Percentiles rank a stretch among this genome's conserved stretches.
Conservation (phyloP, 2,329 filamentous ascomycete species). For the Arachnomyces sp. region DNA sequence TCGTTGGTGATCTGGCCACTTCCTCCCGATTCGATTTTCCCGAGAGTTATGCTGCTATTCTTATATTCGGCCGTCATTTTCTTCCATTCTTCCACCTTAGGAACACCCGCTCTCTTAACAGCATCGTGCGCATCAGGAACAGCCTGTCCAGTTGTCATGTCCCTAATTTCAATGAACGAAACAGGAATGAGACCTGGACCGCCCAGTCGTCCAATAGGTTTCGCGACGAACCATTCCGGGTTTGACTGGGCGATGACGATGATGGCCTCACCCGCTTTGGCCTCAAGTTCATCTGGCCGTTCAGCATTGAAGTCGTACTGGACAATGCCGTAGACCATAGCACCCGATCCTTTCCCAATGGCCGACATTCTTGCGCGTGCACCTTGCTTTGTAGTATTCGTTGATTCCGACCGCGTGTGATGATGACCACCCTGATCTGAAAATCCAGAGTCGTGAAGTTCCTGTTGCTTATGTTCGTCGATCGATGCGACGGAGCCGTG, state of each 20-base stretch:
- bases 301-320: slow-evolving; percentile 96
- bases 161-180: slow-evolving; percentile 90
- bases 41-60: slow-evolving; percentile 94
- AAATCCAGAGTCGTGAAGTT: slow-evolving; percentile 90
- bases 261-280: slow-evolving; percentile 90
- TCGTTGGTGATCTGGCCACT: slow-evolving; percentile 55
- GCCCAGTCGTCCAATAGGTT: slow-evolving; percentile 94
- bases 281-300: slow-evolving; percentile 89
- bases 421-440: slow-evolving; percentile 48
- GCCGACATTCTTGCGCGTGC: slow-evolving; percentile 36
- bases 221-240: slow-evolving; percentile 97
- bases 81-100: slow-evolving; percentile 97
- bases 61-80: slow-evolving; percentile 99
- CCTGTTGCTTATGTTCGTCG: slow-evolving; percentile 39
- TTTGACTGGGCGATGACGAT: slow-evolving; percentile 98
- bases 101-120: slow-evolving; percentile 80
- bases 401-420: slow-evolving; percentile 29
- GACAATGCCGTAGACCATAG: slow-evolving; percentile 94
- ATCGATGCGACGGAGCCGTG: slow-evolving; percentile 56
- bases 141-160: slow-evolving; percentile 80
- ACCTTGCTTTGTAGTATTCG: slow-evolving; percentile 25
- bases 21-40: slow-evolving; percentile 62
- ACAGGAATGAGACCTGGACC: slow-evolving; percentile 93
- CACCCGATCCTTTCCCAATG: slow-evolving; percentile 53
- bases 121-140: slow-evolving; percentile 78